phyloP scores from a whole-genome alignment of 495 filamentous ascomycete genomes.

The Penicillium turbatum region DNA sequence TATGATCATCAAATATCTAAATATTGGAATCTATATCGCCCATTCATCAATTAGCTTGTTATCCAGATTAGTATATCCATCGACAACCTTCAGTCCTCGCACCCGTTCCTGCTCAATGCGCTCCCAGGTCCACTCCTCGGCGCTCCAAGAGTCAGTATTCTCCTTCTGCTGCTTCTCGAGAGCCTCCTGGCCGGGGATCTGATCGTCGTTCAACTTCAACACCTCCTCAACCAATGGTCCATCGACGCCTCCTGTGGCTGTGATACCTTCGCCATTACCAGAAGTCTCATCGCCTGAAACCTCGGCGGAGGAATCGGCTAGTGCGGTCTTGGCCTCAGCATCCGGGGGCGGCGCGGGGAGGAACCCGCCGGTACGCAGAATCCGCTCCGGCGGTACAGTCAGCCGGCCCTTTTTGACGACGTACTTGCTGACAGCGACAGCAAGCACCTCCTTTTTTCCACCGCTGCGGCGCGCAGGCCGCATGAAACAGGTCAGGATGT shows the following conservation, averaged over 20 bases:
- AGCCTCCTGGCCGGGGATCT: constrained; percentile 23
- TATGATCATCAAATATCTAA: not conserved
- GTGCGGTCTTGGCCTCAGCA: not conserved
- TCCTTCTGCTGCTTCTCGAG: constrained; percentile 32
- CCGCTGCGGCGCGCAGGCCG: constrained; percentile 40
- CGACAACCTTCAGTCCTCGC: constrained; percentile 51
- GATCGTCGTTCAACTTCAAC: constrained; percentile 28
- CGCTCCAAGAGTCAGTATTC: constrained; percentile 35
- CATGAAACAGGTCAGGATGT: constrained; percentile 69
- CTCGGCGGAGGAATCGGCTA: constrained; percentile 24
- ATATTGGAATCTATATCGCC: constrained; percentile 15
- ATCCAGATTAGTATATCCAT: constrained; percentile 49
- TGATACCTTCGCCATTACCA: constrained; percentile 32
- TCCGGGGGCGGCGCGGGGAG: constrained; percentile 40
- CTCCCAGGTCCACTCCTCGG: constrained; percentile 51
- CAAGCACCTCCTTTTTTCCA: constrained; percentile 59
- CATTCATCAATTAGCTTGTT: constrained; percentile 42
- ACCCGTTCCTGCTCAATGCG: constrained; percentile 54
- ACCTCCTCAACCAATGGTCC: constrained; percentile 39
- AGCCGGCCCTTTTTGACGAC: constrained; percentile 84
- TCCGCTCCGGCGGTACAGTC: constrained; percentile 77
- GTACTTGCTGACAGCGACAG: constrained; percentile 77
- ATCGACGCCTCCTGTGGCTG: constrained; percentile 29
- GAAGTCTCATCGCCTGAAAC: constrained; percentile 36
- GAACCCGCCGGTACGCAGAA: constrained; percentile 63